phyloP scores from a whole-genome alignment of 306 rosid species.

The Benincasa hispida region DNA sequence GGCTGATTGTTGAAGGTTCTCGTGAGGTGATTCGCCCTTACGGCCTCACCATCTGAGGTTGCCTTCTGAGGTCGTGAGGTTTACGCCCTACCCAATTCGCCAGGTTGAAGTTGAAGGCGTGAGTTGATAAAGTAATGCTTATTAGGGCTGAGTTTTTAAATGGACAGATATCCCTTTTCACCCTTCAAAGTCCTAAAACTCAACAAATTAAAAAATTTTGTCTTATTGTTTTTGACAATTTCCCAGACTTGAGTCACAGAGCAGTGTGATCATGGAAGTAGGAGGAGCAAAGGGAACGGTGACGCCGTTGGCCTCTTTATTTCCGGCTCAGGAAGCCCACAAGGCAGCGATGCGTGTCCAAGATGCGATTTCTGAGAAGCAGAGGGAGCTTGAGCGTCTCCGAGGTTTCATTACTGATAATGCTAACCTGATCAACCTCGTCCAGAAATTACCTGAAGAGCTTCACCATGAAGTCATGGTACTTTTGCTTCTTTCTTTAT shows the following conservation, averaged over 20 bases:
- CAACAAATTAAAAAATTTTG: background rate
- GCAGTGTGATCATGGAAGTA: constrained; percentile 12
- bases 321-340: constrained; percentile 42
- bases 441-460: constrained; percentile 60
- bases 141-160: background rate
- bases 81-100: background rate
- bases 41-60: too few relatives aligned
- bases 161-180: too few relatives aligned
- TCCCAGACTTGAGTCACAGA: background rate
- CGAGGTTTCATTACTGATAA: constrained; percentile 57
- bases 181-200: background rate
- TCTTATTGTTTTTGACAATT: background rate
- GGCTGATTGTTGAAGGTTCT: too few relatives aligned
- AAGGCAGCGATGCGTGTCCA: constrained; percentile 51
- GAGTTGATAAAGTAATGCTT: background rate
- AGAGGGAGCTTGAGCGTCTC: constrained; percentile 26
- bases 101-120: background rate
- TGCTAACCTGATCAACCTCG: constrained; percentile 51
- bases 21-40: too few relatives aligned
- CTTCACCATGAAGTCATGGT: constrained; percentile 81
- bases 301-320: constrained; percentile 46
- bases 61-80: background rate
- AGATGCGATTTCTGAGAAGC: constrained; percentile 34
- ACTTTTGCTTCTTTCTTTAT: background rate
- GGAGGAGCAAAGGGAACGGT: constrained; percentile 35